phyloP scores from a whole-genome alignment of 1,139 yeast species.

The Zygoascus hellenicus region DNA sequence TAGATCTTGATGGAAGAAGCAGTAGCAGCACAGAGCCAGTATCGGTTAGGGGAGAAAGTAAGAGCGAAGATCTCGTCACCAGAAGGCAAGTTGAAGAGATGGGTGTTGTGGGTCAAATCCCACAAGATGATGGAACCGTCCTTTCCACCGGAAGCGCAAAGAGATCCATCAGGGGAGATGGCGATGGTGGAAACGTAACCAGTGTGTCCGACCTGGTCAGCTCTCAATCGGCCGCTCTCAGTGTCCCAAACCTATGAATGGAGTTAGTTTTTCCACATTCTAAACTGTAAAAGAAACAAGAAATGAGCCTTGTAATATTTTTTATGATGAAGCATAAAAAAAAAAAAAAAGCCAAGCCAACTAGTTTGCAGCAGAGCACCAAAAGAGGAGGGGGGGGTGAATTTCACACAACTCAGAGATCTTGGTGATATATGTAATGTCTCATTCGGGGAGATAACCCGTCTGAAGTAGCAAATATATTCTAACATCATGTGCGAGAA shows the following conservation, averaged over 20 bases:
- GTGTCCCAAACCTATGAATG: conserved; percentile 84
- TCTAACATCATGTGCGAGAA: conserved; percentile 24
- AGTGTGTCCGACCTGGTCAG: conserved; percentile 99
- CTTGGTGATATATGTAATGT: conserved; percentile 90
- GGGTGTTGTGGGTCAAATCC: conserved; percentile 87
- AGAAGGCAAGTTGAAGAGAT: conserved; percentile 91
- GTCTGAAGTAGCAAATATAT: conserved; percentile 99
- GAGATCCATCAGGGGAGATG: conserved; percentile 99
- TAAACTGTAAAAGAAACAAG: not conserved
- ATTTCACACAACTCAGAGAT: conserved; percentile 69
- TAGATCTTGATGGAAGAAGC: conserved; percentile 96
- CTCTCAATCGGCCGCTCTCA: conserved; percentile 76
- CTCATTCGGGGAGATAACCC: conserved; percentile 75
- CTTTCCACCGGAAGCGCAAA: conserved; percentile 99
- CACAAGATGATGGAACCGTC: conserved; percentile 98
- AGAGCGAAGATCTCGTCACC: conserved; percentile 97
- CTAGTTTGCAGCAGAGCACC: too few relatives aligned
- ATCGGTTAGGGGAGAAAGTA: conserved; percentile 99
- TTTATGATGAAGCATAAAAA: too few relatives aligned
- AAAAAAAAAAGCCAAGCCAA: too few relatives aligned
- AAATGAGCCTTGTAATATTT: not conserved
- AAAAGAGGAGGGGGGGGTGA: too few relatives aligned
- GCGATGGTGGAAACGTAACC: conserved; percentile 98
- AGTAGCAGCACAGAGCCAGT: conserved; percentile 99
- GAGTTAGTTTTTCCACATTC: conserved; percentile 7